phyloP scores from a whole-genome alignment of 441 rosid genomes.

The Kokia cookei region DNA sequence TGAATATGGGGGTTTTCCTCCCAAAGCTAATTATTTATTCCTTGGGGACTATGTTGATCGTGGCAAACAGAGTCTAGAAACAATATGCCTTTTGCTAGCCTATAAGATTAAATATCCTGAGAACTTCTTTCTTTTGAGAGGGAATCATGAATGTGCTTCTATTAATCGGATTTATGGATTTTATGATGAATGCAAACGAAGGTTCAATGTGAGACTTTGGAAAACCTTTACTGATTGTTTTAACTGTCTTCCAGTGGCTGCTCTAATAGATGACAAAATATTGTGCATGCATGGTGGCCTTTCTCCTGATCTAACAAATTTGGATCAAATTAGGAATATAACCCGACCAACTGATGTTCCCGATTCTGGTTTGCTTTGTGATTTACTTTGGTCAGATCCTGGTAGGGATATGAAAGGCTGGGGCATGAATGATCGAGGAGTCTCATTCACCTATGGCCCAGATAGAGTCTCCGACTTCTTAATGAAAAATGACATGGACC shows the following conservation, averaged over 20 bases:
- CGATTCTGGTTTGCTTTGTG: conserved; percentile 65
- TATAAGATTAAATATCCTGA: conserved; percentile 72
- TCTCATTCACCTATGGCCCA: conserved; percentile 61
- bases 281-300: conserved; percentile 79
- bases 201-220: conserved; percentile 68
- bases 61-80: conserved; percentile 74
- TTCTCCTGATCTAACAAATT: conserved; percentile 51
- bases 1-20: conserved; percentile 70
- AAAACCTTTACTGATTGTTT: conserved; percentile 62
- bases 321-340: conserved; percentile 55
- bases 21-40: conserved; percentile 55
- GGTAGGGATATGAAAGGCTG: conserved; percentile 52
- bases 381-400: conserved; percentile 79
- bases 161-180: conserved; percentile 66
- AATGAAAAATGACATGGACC: conserved; percentile 56
- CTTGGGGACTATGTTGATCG: conserved; percentile 74
- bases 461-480: conserved; percentile 55
- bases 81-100: conserved; percentile 63
- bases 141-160: conserved; percentile 70
- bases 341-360: conserved; percentile 61
- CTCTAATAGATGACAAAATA: conserved; percentile 65
- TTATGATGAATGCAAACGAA: conserved; percentile 70
- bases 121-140: conserved; percentile 64
- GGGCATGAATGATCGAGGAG: conserved; percentile 70
- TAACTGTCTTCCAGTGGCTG: conserved; percentile 76